Evolutionary conservation across 768 basidiomycete genomes (phyloP).

Genomic region (Amanita rimosa): DNA sequence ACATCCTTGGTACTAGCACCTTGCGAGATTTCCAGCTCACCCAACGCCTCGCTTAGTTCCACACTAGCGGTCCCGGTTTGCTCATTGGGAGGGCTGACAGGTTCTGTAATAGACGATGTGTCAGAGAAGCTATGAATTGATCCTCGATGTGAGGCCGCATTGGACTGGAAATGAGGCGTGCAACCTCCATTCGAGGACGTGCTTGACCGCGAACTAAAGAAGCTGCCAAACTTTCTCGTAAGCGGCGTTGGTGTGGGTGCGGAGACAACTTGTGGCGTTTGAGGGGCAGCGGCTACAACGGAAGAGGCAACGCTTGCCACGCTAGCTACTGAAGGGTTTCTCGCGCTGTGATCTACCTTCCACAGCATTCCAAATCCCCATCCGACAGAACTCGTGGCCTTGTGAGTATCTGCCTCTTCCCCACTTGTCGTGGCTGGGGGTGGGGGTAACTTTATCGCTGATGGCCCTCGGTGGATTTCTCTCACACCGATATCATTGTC

Average conservation of each 20-base stretch:
- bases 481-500: slow-evolving; percentile 52
- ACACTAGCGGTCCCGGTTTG: slow-evolving; percentile 10
- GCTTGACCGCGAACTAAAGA: slow-evolving; percentile 52
- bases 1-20: not conserved
- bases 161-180: slow-evolving; percentile 21
- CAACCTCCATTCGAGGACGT: slow-evolving; percentile 27
- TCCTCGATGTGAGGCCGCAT: slow-evolving; percentile 21
- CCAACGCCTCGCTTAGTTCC: not conserved
- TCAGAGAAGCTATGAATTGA: slow-evolving; percentile 46
- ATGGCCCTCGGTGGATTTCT: slow-evolving; percentile 8
- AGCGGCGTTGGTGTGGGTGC: slow-evolving; percentile 30
- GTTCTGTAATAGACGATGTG: slow-evolving; percentile 45
- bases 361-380: slow-evolving; percentile 65
- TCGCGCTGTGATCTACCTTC: slow-evolving; percentile 14
- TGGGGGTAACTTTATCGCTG: slow-evolving; percentile 27
- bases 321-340: slow-evolving; percentile 3
- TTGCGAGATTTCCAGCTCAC: not conserved
- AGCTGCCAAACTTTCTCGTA: slow-evolving; percentile 58
- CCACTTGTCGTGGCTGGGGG: slow-evolving; percentile 29
- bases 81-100: slow-evolving; percentile 41
- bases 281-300: slow-evolving; percentile 13
- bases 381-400: slow-evolving; percentile 25
- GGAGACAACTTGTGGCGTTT: slow-evolving; percentile 15
- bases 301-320: slow-evolving; percentile 16
- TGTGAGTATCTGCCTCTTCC: slow-evolving; percentile 18